Evolutionary conservation across 2,329 filamentous ascomycete species (phyloP).

Genomic region (Rhexocercosporidium sp.): DNA sequence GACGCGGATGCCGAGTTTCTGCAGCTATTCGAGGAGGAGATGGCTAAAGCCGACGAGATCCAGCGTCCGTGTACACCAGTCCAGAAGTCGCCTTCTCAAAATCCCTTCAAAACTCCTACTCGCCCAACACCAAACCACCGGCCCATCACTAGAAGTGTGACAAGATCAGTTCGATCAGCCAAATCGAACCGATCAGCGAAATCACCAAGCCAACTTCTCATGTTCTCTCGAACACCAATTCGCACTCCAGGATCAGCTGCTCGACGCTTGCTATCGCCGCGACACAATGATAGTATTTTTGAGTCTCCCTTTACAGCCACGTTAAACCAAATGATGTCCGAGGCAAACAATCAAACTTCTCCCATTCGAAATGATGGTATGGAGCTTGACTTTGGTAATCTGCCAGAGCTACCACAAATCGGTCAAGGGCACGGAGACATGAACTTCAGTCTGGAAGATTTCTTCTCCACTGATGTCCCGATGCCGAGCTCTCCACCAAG

Average conservation of each 20-base stretch:
- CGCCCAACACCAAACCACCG: constrained; percentile 41
- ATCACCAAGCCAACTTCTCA: constrained; percentile 36
- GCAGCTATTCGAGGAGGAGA: constrained; percentile 41
- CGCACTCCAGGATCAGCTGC: constrained; percentile 33
- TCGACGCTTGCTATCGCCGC: constrained; percentile 34
- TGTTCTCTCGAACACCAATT: constrained; percentile 36
- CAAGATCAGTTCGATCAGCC: constrained; percentile 7
- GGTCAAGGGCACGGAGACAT: constrained; percentile 25
- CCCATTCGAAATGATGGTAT: constrained; percentile 32
- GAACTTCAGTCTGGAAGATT: constrained; percentile 45
- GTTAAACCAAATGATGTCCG: constrained; percentile 41
- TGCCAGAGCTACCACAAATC: constrained; percentile 40
- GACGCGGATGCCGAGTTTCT: constrained; percentile 40
- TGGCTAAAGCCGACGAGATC: constrained; percentile 23
- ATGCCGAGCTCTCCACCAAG: constrained; percentile 53
- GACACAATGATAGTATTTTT: constrained; percentile 35
- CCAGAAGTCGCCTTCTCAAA: constrained; percentile 29
- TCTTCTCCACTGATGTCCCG: constrained; percentile 49
- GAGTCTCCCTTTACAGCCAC: constrained; percentile 45
- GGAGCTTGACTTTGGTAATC: constrained; percentile 42
- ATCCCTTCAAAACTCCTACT: constrained; percentile 44
- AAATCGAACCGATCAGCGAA: constrained; percentile 37
- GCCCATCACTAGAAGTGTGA: constrained; percentile 41
- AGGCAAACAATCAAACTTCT: constrained; percentile 37
- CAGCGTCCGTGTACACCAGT: constrained; percentile 40